A percentile compares a stretch with the other conserved stretches of the same genome.
These are phyloP conservation scores for Castanospermum australe DNA, from an alignment of 306 rosid species.

Conservation along the genomic window DNA sequence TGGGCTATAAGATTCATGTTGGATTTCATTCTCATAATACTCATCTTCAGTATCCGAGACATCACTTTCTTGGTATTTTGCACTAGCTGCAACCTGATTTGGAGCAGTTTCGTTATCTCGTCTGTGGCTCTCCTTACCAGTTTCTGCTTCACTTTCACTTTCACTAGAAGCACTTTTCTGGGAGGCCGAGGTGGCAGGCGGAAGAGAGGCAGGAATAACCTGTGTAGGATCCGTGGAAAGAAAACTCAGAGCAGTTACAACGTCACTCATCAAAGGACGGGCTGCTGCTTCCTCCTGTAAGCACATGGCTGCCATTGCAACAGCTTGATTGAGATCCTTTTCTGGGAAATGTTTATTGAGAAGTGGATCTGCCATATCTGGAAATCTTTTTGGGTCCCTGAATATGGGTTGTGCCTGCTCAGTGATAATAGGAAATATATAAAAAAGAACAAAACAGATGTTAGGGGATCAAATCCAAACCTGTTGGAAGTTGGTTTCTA, in stretches of 20 bases:
- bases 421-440: neutral
- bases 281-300: conserved; percentile 85
- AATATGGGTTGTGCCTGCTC: conserved; percentile 83
- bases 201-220: conserved; percentile 21
- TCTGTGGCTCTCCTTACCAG: neutral
- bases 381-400: conserved; percentile 72
- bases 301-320: conserved; percentile 93
- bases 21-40: conserved; percentile 26
- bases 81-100: conserved; percentile 18
- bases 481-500: neutral
- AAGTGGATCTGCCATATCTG: conserved; percentile 72
- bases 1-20: conserved; percentile 22
- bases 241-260: conserved; percentile 74
- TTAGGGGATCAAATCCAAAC: neutral
- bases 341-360: conserved; percentile 60
- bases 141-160: neutral
- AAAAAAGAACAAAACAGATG: neutral
- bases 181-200: neutral
- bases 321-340: conserved; percentile 87
- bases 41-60: conserved; percentile 29
- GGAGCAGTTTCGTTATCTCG: neutral
- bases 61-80: conserved; percentile 4
- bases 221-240: conserved; percentile 49
- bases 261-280: conserved; percentile 88
- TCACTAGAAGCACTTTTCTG: neutral